Conservation (phyloP, 169 alveolate species). For the Cryptosporidium felis region DNA sequence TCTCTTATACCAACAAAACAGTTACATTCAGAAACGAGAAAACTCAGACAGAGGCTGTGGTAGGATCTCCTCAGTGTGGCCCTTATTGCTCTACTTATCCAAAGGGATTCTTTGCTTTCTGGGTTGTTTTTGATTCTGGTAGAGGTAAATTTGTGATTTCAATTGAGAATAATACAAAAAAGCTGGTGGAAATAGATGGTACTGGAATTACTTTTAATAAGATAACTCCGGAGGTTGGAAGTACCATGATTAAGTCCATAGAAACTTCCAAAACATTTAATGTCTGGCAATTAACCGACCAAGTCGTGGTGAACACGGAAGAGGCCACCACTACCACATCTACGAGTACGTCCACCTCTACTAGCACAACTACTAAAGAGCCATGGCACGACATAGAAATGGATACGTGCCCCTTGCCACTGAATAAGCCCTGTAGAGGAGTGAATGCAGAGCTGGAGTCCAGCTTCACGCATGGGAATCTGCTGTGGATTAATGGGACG, state of each 20-base stretch:
- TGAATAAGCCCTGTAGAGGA: background rate
- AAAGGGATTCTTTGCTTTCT: conserved; percentile 36
- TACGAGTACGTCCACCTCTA: background rate
- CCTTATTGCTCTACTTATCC: conserved; percentile 57
- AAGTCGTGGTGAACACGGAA: no score
- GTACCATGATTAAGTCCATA: no score
- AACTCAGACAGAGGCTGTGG: background rate
- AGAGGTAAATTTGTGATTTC: background rate
- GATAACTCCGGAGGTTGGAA: background rate
- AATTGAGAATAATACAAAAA: conserved; percentile 19
- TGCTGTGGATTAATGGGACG: conserved; percentile 28
- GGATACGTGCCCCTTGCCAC: background rate
- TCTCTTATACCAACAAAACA: conserved; percentile 2
- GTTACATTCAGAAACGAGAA: conserved; percentile 18
- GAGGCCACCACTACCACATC: no score
- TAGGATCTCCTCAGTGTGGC: conserved; percentile 47
- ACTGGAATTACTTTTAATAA: background rate
- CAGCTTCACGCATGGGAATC: background rate
- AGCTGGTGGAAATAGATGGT: conserved; percentile 13
- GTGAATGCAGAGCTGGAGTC: background rate
- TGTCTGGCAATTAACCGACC: background rate
- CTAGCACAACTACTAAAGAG: background rate
- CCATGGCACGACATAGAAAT: background rate
- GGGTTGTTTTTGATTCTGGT: conserved; percentile 21
- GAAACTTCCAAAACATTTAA: no score